Percentiles rank a stretch among this genome's conserved stretches.
Evolutionary conservation across 2,329 filamentous ascomycete genomes (phyloP).

Genomic region (Botrytis porri): DNA sequence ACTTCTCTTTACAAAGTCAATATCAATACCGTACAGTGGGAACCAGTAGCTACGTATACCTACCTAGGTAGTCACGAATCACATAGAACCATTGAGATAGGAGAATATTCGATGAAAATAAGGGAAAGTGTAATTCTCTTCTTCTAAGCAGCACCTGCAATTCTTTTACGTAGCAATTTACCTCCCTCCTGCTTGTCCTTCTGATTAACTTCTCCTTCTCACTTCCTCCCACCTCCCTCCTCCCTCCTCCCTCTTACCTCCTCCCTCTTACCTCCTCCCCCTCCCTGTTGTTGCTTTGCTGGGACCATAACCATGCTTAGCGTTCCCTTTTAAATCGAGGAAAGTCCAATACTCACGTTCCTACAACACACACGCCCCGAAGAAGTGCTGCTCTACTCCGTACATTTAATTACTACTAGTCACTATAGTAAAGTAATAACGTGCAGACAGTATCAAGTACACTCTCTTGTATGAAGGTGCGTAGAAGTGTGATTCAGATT

Average conservation of each 20-base stretch:
- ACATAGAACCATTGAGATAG: neutral
- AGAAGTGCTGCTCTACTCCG: constrained; percentile 1
- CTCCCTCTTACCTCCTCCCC: neutral
- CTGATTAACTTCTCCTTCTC: neutral
- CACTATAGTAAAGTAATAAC: neutral
- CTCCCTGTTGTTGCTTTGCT: neutral
- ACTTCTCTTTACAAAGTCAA: neutral
- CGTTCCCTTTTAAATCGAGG: neutral
- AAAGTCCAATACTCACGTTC: neutral
- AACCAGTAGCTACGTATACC: neutral
- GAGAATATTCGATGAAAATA: neutral
- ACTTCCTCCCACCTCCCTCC: neutral
- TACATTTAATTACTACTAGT: neutral
- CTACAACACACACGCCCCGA: neutral
- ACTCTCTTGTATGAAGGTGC: constrained; percentile 2
- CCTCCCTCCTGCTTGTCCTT: neutral
- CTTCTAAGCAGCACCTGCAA: neutral
- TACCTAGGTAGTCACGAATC: neutral
- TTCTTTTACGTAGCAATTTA: neutral
- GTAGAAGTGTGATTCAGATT: neutral
- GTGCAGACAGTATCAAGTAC: neutral
- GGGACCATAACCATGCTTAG: constrained; percentile 1
- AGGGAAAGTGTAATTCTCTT: neutral
- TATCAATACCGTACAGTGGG: neutral
- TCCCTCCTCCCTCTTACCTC: neutral